These are phyloP conservation scores for Iberis pinnata DNA, from an alignment of 345 rosid genomes.

Conservation along the genomic window DNA sequence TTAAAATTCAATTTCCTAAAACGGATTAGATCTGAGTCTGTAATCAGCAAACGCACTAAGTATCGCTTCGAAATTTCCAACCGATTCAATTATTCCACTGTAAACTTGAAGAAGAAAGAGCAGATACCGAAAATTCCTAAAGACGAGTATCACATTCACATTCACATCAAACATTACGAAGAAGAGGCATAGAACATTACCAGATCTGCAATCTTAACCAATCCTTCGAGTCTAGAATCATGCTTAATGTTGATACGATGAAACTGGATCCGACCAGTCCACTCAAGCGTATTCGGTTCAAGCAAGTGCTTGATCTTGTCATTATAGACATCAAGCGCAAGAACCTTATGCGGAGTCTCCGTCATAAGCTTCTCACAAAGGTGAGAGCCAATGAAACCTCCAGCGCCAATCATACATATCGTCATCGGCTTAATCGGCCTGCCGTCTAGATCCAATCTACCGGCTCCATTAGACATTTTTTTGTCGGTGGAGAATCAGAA, in stretches of 20 bases:
- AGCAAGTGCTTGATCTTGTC: slow-evolving; percentile 97
- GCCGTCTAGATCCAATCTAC: slow-evolving; percentile 84
- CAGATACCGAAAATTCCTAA: neutral
- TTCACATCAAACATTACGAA: no score
- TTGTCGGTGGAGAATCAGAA: slow-evolving; percentile 13
- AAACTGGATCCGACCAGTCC: slow-evolving; percentile 92
- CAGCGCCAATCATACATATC: slow-evolving; percentile 96
- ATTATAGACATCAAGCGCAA: slow-evolving; percentile 86
- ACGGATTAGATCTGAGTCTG: slow-evolving; percentile 26
- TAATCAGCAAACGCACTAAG: slow-evolving; percentile 16
- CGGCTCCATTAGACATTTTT: slow-evolving; percentile 33
- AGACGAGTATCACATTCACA: neutral
- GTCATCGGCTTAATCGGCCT: slow-evolving; percentile 71
- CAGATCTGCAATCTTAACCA: slow-evolving; percentile 96
- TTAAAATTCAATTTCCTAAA: neutral
- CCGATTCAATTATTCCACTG: neutral
- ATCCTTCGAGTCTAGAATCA: slow-evolving; percentile 92
- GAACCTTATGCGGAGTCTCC: slow-evolving; percentile 80
- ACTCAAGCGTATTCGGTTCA: slow-evolving; percentile 46
- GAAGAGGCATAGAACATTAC: slow-evolving; percentile 38
- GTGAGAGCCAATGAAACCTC: slow-evolving; percentile 97
- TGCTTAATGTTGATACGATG: slow-evolving; percentile 95
- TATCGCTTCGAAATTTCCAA: neutral
- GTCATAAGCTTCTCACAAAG: slow-evolving; percentile 81
- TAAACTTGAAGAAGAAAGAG: neutral